Evolutionary conservation across 2,329 filamentous ascomycete genomes (phyloP), one percentile per base, ranked within the genome.

Genomic region (Arthrobotrys conoides): DNA sequence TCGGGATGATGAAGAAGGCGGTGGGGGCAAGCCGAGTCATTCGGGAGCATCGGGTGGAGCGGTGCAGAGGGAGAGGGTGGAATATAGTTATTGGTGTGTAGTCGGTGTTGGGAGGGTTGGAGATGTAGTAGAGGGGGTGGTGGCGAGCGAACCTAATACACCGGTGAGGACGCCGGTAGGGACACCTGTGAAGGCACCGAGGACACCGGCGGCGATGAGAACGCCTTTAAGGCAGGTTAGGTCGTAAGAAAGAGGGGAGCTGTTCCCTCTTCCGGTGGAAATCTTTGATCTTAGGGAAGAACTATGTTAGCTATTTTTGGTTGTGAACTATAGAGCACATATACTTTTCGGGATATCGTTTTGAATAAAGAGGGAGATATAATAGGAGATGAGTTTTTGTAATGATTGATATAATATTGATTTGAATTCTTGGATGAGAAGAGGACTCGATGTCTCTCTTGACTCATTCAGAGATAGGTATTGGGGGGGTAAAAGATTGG

Each of bases 61-160:
- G 63, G 70, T 80, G 27, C 87, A 84, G 83, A 91, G 88, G 84
- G 92, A 95, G 85, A 95, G 91, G 86, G 89, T 92, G 83, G 96
- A 98, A 83, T 86, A 98, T 84, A 94, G 94, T 70, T 98, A 97
- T 85, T 99, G 96, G 96, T 94, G 93, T 86, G 94, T 97, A 20
- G 87, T 98, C 41, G 95, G 95, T 2, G 89, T 96, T 73, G 96
- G 96, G 9, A 90, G 90, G 82, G 96, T 98, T 82, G 89, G 86
- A 81, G 86, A 87, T 83, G 85, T 69, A 33, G 76, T 80, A 2
- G 71, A 76, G 14, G 68, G 67, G 0, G 71, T 77, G 36, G 77
- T 80, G 10, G 71, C 67, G 61, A 76, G 77, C 38, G 71, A 76
- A 55, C 77, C 77, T n/a, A 76, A 69, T 71, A 79, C 76, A 20